Percentiles rank a stretch among this genome's conserved stretches.
Evolutionary conservation across 345 rosid species (phyloP).

Genomic region (Euphorbia tirucalli): DNA sequence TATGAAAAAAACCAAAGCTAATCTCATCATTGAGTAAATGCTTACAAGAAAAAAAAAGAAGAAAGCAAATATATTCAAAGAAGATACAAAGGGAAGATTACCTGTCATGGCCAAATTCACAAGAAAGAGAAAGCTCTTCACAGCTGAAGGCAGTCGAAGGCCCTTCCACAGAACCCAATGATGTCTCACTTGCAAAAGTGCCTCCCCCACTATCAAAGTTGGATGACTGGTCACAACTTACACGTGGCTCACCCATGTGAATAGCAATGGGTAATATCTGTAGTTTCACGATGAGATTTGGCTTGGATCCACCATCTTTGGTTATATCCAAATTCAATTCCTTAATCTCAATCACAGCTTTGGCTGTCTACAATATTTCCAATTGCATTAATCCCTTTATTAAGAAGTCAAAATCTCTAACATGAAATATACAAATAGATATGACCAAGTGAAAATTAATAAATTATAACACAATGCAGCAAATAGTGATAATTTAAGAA

Average conservation of each 20-base stretch:
- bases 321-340: slow-evolving; percentile 71
- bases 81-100: slow-evolving; percentile 27
- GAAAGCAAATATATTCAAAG: slow-evolving; percentile 11
- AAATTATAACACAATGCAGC: neutral
- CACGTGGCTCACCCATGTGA: slow-evolving; percentile 58
- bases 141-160: slow-evolving; percentile 70
- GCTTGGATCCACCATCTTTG: slow-evolving; percentile 74
- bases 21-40: neutral
- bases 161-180: slow-evolving; percentile 48
- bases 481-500: neutral
- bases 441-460: neutral
- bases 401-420: neutral
- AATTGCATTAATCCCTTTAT: neutral
- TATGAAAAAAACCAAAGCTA: neutral
- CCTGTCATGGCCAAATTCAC: slow-evolving; percentile 92
- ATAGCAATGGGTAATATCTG: slow-evolving; percentile 64
- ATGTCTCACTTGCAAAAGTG: slow-evolving; percentile 40
- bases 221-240: slow-evolving; percentile 53
- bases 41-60: neutral
- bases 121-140: slow-evolving; percentile 72
- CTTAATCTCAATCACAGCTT: slow-evolving; percentile 65
- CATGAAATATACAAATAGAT: neutral
- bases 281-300: slow-evolving; percentile 62
- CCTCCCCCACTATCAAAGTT: slow-evolving; percentile 39
- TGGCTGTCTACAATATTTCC: slow-evolving; percentile 60